Percentiles rank a stretch among this genome's conserved stretches.
Conservation (phyloP, 306 rosid species). For the Sesbania bispinosa region DNA sequence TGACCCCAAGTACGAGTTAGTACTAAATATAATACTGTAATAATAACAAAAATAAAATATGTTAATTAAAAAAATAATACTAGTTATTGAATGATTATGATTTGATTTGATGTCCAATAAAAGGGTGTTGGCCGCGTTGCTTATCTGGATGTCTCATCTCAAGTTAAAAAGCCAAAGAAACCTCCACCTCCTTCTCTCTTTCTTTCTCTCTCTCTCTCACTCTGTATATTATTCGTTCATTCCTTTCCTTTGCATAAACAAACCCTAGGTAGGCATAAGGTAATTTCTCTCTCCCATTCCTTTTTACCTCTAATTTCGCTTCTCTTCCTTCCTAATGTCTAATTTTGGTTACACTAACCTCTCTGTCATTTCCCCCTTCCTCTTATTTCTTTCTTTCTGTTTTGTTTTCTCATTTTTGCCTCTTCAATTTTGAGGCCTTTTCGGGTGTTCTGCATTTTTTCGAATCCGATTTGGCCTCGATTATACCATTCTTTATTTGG, state of each 20-base stretch:
- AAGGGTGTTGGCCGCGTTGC: constrained; percentile 32
- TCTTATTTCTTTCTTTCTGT: background rate
- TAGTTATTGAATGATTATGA: too few species aligned
- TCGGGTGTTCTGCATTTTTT: constrained; percentile 27
- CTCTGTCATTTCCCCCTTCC: constrained; percentile 11
- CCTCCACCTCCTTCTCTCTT: constrained; percentile 14
- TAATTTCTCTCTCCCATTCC: constrained; percentile 13
- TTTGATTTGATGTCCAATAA: background rate
- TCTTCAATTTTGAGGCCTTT: background rate
- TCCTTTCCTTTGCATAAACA: background rate
- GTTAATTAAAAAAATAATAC: too few species aligned
- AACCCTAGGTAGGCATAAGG: constrained; percentile 33
- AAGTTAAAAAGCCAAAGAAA: background rate
- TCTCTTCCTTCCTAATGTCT: constrained; percentile 16
- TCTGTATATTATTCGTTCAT: background rate
- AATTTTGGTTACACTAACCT: constrained; percentile 14
- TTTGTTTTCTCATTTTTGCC: background rate
- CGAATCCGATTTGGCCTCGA: constrained; percentile 34
- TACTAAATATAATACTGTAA: too few species aligned
- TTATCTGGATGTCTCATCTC: constrained; percentile 11
- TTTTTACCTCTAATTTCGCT: constrained; percentile 25
- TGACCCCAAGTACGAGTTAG: too few species aligned
- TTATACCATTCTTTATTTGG: background rate
- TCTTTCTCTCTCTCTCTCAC: background rate
- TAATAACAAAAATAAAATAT: too few species aligned